Evolutionary conservation across 371 early-diverging fungal genomes (phyloP).

Genomic region (Mortierella sp.): DNA sequence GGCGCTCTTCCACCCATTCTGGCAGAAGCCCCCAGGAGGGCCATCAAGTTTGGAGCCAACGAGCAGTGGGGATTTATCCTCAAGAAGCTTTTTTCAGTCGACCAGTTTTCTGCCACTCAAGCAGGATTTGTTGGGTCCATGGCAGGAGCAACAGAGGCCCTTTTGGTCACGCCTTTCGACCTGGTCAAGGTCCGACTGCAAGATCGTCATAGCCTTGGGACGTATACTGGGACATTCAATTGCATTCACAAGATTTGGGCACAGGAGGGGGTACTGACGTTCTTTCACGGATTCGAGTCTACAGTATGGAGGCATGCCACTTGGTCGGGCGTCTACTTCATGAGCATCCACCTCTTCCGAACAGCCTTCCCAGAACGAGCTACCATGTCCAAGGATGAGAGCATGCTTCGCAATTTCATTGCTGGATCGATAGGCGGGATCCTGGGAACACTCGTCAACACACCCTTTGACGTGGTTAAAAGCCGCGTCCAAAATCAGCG

Average conservation of each 20-base stretch:
- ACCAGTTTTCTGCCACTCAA: slow-evolving; percentile 73
- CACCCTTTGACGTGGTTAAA: slow-evolving; percentile 96
- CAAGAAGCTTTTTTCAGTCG: slow-evolving; percentile 71
- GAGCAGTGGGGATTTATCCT: slow-evolving; percentile 80
- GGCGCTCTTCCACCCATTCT: slow-evolving; percentile 92
- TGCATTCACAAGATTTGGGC: slow-evolving; percentile 77
- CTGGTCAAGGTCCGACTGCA: slow-evolving; percentile 93
- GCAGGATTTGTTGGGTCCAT: slow-evolving; percentile 88
- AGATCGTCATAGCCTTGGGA: slow-evolving; percentile 69
- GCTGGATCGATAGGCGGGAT: slow-evolving; percentile 94
- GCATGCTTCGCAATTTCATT: slow-evolving; percentile 82
- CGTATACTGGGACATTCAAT: slow-evolving; percentile 82
- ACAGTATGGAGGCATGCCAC: slow-evolving; percentile 92
- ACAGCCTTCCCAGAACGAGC: slow-evolving; percentile 71
- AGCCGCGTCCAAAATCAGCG: slow-evolving; percentile 89
- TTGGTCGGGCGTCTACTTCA: slow-evolving; percentile 90
- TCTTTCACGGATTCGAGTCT: slow-evolving; percentile 90
- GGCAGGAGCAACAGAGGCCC: slow-evolving; percentile 93
- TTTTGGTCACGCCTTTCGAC: slow-evolving; percentile 89
- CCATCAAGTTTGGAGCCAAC: slow-evolving; percentile 93
- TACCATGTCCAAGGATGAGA: slow-evolving; percentile 69
- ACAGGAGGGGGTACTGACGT: slow-evolving; percentile 80
- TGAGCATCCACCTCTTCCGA: slow-evolving; percentile 81
- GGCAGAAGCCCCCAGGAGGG: slow-evolving; percentile 95
- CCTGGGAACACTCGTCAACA: slow-evolving; percentile 90